Base-by-base conservation (phyloP, 2,329 filamentous ascomycete species). In the Penicillium olsonii region DNA sequence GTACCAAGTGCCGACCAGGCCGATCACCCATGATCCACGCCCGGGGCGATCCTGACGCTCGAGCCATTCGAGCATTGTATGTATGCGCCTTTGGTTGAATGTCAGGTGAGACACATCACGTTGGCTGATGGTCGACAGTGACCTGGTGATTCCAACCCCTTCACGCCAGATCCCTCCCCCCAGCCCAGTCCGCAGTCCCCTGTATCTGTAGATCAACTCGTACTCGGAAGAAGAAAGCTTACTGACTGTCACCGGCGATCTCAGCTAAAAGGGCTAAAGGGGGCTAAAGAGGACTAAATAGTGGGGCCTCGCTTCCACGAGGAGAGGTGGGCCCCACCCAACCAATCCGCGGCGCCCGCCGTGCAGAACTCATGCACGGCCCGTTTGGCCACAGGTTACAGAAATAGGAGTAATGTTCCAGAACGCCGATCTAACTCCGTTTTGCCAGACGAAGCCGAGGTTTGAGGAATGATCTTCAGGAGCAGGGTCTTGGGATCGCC, bases 301-400 rank as follows among this genome's bases (percentile, higher is more conserved):
- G 59, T 60, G 57, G 58, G 52, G 29, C 45, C 45, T 62, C 59
- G 59, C 59, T 61, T 61, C 59, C 59, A 62, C 57, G 59, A 60
- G 57, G 56, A 41, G 52, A 10, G n/a, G 33, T 35, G 59, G 57
- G 46, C 51, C 18, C 31, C 45, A 42, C 53, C 42, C 46, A 47
- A 31, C 57, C 59, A 60, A 61, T 59, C 52, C 48, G 31, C 34
- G 38, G 33, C 52, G 39, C 37, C 43, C 18, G 37, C 33, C 41
- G 39, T 59, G 55, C 52, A 61, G 57, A 60, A 56, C 29, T 38
- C 46, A 51, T 52, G 58, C 58, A 61, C 55, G 53, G 55, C 12
- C 50, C 20, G 17, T 17, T 14, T 18, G 41, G 24, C 29, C 34
- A 42, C 33, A 38, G 33, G 37, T 34, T 31, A 31, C 29, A 31